These are phyloP conservation scores for Brasenia schreberi DNA, from an alignment of 164 flowering plant species.

Conservation along the genomic window DNA sequence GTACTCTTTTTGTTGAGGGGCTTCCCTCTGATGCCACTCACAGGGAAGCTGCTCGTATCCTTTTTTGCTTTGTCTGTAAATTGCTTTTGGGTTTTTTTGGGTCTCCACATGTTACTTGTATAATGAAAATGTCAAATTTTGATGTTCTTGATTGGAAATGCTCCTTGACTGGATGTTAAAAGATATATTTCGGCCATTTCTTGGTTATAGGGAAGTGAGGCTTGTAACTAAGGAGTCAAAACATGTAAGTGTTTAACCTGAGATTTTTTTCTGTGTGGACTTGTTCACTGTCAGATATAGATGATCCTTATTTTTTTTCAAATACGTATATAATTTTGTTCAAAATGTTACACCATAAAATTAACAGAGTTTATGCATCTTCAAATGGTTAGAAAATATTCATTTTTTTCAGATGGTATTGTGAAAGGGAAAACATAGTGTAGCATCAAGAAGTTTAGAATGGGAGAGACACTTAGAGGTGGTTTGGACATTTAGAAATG, in stretches of 20 bases:
- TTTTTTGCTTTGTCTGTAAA: conserved; percentile 5
- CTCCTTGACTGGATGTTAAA: conserved; percentile 17
- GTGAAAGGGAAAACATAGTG: too few species aligned
- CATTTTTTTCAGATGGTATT: too few species aligned
- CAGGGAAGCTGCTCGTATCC: conserved; percentile 85
- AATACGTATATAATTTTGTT: too few species aligned
- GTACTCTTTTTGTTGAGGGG: conserved; percentile 63
- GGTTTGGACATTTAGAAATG: too few species aligned
- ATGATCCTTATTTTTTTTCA: too few species aligned
- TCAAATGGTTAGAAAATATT: too few species aligned
- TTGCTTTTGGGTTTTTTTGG: not conserved
- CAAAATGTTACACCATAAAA: too few species aligned
- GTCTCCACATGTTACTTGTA: not conserved
- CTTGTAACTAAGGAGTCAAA: conserved; percentile 58
- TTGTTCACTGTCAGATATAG: too few species aligned
- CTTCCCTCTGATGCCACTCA: conserved; percentile 44
- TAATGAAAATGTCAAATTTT: not conserved
- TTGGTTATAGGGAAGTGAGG: conserved; percentile 64
- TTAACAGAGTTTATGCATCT: too few species aligned
- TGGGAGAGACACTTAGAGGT: too few species aligned
- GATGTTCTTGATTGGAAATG: not conserved
- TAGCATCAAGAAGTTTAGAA: too few species aligned
- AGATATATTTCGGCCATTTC: conserved; percentile 73
- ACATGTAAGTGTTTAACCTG: conserved; percentile 30
- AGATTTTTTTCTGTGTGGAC: not conserved